Evolutionary conservation across 352 stramenopile species (phyloP), one percentile per base, ranked within the genome.

Genomic region (Stephanocyclus meneghinianus): DNA sequence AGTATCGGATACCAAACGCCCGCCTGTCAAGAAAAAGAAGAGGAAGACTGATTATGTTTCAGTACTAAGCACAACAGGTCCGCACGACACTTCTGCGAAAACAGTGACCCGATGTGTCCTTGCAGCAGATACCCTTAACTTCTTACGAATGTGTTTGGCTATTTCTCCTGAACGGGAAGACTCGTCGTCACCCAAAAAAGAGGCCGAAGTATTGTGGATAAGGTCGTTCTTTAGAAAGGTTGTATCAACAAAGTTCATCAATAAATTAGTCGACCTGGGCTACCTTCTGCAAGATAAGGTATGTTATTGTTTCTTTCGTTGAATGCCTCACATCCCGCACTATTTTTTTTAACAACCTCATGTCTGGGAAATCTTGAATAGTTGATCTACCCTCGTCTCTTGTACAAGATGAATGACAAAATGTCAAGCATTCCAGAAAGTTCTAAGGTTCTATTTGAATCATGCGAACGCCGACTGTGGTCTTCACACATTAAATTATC

Each of bases 221-320:
- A 66, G 61, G 18, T 75, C 57, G 6, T 71, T 64, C 8, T 73
- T 90, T 66, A 76, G 79, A 11, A 55, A 53, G 45, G 74, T 50
- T 26, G 10, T 90, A 7, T 74, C 57, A 1, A 69, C 69, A 21
- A 48, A 78, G 0, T 57, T 82, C 35, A 59, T 85, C 7, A 65
- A 77, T 13, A 65, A 84, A 8, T 81, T 90, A 48, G 47, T 88
- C 30, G 73, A 80, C 16, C 60, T 89, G n/a, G 79, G 78, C n/a
- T 71, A 83, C 37, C 15, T 71, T 16, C 66, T 91, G 8, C 74
- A 91, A 68, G 65, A 80, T 57, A 79, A 80, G 11, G 57, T 89
- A 9, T 42, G 37, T 30, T 53, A 44, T 18, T 48, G 45, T 42
- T 55, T 10, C 26, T 61, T 32, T 57, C 13, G 45, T 53, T 16